Base-by-base conservation (phyloP, 192 early-diverging fungal genomes). In the Coemansia sp. region DNA sequence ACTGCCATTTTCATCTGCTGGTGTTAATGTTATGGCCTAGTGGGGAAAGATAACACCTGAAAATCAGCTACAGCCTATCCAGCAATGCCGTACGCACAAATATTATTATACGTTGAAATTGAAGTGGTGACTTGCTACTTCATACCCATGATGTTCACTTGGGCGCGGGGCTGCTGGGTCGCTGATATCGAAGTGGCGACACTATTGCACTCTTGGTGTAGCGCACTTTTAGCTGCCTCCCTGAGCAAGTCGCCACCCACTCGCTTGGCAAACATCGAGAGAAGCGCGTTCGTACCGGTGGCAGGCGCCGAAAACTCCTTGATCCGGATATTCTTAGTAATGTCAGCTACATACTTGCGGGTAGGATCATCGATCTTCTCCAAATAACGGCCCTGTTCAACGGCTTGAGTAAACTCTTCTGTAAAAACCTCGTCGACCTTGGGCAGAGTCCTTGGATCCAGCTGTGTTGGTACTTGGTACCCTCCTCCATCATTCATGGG, bases 221-320 rank as follows among this genome's bases (percentile, higher is more conserved):
- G 42, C 14, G 42, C 42, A 18, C 42, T 18, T 18, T 13, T 6
- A 43, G 18, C 42, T 4, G 42, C 42, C 42, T 43, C 18, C 6
- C 42, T 43, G 42, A 43, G 13, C 18, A 43, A 18, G 18, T 43
- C 18, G n/a, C 42, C 42, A 18, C 42, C 42, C 14, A 43, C 18
- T 11, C 6, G 42, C 14, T 43, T 43, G 42, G 18, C 18, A 43
- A 43, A 18, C 7, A 43, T 13, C 42, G 42, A 43, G 14, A 43
- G 14, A 43, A 43, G 42, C 3, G 13, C 42, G 18, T 14, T 43
- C 18, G 14, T 43, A 4, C 42, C 14, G 2, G 14, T 18, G 14
- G 16, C 42, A 20, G 42, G 14, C 42, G 42, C 71, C 10, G 82
- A 82, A 78, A 82, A 85, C 38, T 70, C 71, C 61, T 84, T 84